Conservation (phyloP, 257 asterid genomes). For the Primulina tabacum region DNA sequence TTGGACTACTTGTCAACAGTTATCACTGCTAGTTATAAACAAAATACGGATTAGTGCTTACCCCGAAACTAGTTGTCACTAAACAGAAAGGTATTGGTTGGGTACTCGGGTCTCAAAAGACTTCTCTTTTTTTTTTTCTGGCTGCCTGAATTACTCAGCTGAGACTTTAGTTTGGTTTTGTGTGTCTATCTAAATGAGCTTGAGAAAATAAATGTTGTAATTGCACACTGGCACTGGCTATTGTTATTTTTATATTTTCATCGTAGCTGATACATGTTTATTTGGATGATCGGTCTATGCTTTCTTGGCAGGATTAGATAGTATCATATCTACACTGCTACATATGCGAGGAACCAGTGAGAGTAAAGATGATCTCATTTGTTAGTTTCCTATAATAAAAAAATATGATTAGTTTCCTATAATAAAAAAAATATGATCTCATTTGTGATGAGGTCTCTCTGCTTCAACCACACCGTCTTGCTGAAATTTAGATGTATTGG, state of each 20-base stretch:
- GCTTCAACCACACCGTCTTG: background rate
- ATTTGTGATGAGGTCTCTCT: background rate
- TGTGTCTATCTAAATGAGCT: background rate
- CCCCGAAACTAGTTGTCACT: too few species aligned
- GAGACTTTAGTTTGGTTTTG: background rate
- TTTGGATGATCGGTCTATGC: background rate
- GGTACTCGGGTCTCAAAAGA: background rate
- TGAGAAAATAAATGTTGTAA: background rate
- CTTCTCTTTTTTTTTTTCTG: too few species aligned
- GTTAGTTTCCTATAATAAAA: too few species aligned
- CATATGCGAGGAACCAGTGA: background rate
- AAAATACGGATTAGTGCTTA: too few species aligned
- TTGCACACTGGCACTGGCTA: background rate
- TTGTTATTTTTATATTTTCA: background rate
- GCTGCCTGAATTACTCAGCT: background rate
- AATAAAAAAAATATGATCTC: background rate
- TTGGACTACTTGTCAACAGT: background rate
- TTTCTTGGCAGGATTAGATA: background rate
- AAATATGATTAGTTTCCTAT: too few species aligned
- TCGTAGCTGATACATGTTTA: background rate
- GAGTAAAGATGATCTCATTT: too few species aligned
- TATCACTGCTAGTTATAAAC: background rate
- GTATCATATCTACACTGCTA: background rate
- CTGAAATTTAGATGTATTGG: background rate
- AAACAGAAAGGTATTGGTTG: background rate